These are phyloP conservation scores for Podospora pseudoanserina DNA, from an alignment of 495 filamentous ascomycete species.

Conservation along the genomic window DNA sequence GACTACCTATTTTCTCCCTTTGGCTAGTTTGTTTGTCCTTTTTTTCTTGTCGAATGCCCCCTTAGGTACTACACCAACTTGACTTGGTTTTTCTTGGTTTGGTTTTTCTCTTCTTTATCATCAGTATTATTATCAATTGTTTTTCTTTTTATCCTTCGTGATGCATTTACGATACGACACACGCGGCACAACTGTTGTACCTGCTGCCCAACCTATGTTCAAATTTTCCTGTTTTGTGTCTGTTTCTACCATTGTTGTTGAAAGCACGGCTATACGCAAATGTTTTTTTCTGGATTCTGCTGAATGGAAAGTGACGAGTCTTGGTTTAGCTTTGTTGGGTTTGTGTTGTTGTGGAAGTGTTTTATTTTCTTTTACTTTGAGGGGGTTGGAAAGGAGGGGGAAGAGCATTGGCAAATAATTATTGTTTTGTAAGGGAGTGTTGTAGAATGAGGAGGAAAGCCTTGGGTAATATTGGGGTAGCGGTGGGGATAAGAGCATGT, in stretches of 20 bases:
- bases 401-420: background rate
- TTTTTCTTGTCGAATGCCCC: background rate
- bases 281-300: background rate
- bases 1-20: constrained; percentile 1
- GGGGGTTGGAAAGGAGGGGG: background rate
- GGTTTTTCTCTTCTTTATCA: background rate
- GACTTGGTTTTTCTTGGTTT: background rate
- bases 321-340: background rate
- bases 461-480: background rate
- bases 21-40: background rate
- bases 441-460: background rate
- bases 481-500: background rate
- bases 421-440: background rate
- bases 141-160: background rate
- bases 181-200: background rate
- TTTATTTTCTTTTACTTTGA: background rate
- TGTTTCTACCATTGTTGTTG: background rate
- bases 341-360: background rate
- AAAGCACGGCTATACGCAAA: background rate
- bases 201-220: background rate
- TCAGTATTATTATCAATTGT: background rate
- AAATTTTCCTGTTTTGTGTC: background rate
- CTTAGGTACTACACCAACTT: background rate
- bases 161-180: constrained; percentile 16
- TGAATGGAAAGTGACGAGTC: background rate